phyloP scores from a whole-genome alignment of 163 green algal genomes.

The Coccomyxa subellipsoidea region DNA sequence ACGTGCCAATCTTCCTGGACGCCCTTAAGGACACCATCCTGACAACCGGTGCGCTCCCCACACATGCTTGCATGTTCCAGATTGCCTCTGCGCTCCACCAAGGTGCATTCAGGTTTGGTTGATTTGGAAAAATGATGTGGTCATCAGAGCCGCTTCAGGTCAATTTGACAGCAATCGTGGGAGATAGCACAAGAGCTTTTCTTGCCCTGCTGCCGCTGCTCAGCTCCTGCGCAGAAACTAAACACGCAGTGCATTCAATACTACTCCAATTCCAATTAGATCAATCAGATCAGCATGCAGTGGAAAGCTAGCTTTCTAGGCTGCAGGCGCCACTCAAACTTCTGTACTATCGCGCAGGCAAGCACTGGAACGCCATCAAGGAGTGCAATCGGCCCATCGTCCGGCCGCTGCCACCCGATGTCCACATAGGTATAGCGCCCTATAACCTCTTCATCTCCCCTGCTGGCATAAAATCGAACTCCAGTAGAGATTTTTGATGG shows the following conservation, averaged over 20 bases:
- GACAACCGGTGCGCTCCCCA: slow-evolving; percentile 21
- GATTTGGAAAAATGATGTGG: no score
- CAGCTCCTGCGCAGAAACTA: no score
- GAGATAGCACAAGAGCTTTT: no score
- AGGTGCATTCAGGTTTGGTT: neutral
- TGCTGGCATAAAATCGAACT: no score
- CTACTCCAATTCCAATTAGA: no score
- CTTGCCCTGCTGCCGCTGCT: no score
- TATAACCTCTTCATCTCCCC: no score
- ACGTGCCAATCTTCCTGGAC: slow-evolving; percentile 57
- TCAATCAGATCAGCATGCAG: no score
- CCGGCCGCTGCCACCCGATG: slow-evolving; percentile 32
- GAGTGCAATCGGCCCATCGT: slow-evolving; percentile 59
- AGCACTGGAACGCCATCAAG: slow-evolving; percentile 88
- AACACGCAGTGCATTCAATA: no score
- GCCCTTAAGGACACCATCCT: slow-evolving; percentile 31
- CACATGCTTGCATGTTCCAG: neutral
- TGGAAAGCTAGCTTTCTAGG: neutral
- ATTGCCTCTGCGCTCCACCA: neutral
- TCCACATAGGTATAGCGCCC: slow-evolving; percentile 32
- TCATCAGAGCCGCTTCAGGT: no score
- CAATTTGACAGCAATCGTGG: no score
- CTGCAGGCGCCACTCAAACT: neutral
- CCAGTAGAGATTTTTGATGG: no score
- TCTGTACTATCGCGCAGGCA: slow-evolving; percentile 49